Percentiles rank a stretch among this genome's conserved stretches.
These are phyloP conservation scores for Solanum hybrid DNA, from an alignment of 305 asterid species.

Conservation along the genomic window DNA sequence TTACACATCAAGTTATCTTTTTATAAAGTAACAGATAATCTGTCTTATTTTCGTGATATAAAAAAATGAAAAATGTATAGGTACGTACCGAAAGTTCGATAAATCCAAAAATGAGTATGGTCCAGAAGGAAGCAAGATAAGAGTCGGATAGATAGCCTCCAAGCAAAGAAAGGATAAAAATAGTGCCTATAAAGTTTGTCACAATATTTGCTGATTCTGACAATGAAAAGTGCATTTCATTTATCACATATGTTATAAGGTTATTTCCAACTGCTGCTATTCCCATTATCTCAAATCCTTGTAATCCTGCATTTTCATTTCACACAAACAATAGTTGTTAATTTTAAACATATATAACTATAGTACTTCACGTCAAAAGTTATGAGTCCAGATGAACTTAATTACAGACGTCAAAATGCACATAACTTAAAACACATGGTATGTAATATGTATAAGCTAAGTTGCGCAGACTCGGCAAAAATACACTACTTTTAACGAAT, in stretches of 20 bases:
- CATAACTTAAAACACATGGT: not conserved
- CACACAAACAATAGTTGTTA: not conserved
- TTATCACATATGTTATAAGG: constrained; percentile 71
- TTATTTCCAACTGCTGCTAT: constrained; percentile 94
- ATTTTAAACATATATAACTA: not conserved
- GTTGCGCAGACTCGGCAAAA: not conserved
- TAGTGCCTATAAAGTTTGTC: constrained; percentile 80
- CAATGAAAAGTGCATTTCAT: constrained; percentile 87
- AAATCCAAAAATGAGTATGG: constrained; percentile 73
- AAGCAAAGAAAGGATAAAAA: constrained; percentile 66
- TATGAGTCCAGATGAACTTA: not conserved
- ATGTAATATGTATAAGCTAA: not conserved
- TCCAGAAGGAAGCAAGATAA: constrained; percentile 88
- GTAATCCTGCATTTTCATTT: constrained; percentile 49
- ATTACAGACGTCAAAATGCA: not conserved
- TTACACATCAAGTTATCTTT: not conserved
- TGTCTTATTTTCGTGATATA: not conserved
- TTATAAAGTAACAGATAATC: not conserved
- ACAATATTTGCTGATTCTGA: constrained; percentile 74
- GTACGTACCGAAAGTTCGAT: constrained; percentile 63
- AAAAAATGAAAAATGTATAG: not conserved
- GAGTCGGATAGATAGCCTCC: constrained; percentile 94
- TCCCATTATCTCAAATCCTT: constrained; percentile 90
- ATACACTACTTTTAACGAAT: too few relatives aligned
- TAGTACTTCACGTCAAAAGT: not conserved